phyloP scores from a whole-genome alignment of 106 monocot genomes.

The Dendrobium catenatum region DNA sequence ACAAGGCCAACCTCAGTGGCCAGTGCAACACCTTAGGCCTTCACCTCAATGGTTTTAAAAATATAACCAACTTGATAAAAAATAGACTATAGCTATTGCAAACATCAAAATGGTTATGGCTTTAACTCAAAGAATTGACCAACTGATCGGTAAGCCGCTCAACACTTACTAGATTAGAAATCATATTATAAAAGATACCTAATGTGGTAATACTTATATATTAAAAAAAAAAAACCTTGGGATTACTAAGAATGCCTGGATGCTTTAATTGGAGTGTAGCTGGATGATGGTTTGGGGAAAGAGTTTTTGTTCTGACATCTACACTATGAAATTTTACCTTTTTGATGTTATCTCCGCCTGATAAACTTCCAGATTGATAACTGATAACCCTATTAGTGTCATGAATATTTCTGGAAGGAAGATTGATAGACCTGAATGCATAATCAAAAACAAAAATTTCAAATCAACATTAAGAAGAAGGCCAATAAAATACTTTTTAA shows the following conservation, averaged over 20 bases:
- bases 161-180: too few relatives aligned
- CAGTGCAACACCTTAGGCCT: too few relatives aligned
- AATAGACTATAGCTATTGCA: too few relatives aligned
- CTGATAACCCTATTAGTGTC: neutral
- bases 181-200: too few relatives aligned
- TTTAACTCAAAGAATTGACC: neutral
- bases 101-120: too few relatives aligned
- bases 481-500: too few relatives aligned
- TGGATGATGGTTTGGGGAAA: neutral
- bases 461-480: neutral
- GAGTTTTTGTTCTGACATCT: neutral
- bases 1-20: too few relatives aligned
- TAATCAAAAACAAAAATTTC: neutral
- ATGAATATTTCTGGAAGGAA: conserved; percentile 1
- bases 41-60: too few relatives aligned
- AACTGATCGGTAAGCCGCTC: neutral
- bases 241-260: neutral
- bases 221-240: neutral
- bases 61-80: too few relatives aligned
- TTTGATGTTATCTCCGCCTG: neutral
- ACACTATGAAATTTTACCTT: conserved; percentile 2
- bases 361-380: neutral
- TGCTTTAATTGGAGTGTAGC: neutral
- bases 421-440: conserved; percentile 9
- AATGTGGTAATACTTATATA: too few relatives aligned